Percentiles rank a stretch among this genome's conserved stretches.
These are phyloP conservation scores for Lumnitzera littorea DNA, from an alignment of 345 rosid species.

Conservation along the genomic window DNA sequence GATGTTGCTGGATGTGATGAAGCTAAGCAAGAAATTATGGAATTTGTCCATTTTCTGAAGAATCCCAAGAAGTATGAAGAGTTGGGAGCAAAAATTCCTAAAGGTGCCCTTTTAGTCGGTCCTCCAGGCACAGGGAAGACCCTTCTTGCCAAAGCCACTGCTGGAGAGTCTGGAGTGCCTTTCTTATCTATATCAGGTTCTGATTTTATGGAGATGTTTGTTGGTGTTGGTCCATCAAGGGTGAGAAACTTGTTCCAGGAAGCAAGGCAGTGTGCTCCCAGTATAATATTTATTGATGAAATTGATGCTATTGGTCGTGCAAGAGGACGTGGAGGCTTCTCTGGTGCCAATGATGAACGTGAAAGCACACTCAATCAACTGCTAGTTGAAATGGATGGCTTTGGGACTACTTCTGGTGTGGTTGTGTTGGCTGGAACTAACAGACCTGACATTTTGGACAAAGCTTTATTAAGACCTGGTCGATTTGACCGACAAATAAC, in stretches of 20 bases:
- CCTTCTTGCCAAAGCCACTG: slow-evolving; percentile 95
- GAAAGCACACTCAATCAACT: slow-evolving; percentile 92
- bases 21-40: slow-evolving; percentile 98
- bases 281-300: slow-evolving; percentile 92
- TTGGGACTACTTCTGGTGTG: slow-evolving; percentile 90
- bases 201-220: slow-evolving; percentile 99
- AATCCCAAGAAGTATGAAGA: slow-evolving; percentile 92
- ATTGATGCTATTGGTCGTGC: slow-evolving; percentile 96
- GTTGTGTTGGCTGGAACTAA: slow-evolving; percentile 97
- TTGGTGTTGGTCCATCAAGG: slow-evolving; percentile 97
- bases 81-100: slow-evolving; percentile 90
- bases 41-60: slow-evolving; percentile 91
- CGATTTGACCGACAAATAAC: slow-evolving; percentile 87
- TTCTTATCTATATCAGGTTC: slow-evolving; percentile 92
- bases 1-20: slow-evolving; percentile 99
- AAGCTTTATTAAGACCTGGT: slow-evolving; percentile 85
- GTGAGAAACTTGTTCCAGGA: slow-evolving; percentile 94
- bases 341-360: slow-evolving; percentile 89
- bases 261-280: slow-evolving; percentile 86
- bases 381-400: slow-evolving; percentile 97
- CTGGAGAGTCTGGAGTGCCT: slow-evolving; percentile 92
- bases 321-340: slow-evolving; percentile 87
- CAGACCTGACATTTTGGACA: slow-evolving; percentile 93
- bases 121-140: slow-evolving; percentile 99
- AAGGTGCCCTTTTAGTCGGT: slow-evolving; percentile 93